Evolutionary conservation across 371 early-diverging fungal species (phyloP).

Genomic region (Dichotomocladium elegans): DNA sequence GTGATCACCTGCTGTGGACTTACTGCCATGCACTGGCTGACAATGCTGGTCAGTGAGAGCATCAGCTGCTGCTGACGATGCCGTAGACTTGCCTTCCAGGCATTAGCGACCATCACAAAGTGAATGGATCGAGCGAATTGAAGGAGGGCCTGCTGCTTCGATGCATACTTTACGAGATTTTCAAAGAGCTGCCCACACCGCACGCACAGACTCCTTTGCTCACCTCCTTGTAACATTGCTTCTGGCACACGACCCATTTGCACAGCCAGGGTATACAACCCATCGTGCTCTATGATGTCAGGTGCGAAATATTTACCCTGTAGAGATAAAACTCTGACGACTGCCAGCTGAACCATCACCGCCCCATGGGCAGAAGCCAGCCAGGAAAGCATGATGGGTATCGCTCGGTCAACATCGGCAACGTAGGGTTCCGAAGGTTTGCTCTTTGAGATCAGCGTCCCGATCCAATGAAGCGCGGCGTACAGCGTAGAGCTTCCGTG

Average conservation of each 20-base stretch:
- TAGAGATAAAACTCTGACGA: too few relatives aligned
- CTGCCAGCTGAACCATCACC: too few relatives aligned
- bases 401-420: background rate
- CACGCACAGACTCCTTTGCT: background rate
- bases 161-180: background rate
- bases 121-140: slow-evolving; percentile 1
- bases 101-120: background rate
- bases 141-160: background rate
- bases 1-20: background rate
- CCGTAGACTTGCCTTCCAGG: background rate
- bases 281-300: slow-evolving; percentile 3
- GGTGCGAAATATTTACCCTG: slow-evolving; percentile 6
- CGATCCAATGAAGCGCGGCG: slow-evolving; percentile 1
- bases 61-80: slow-evolving; percentile 1
- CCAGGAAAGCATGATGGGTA: background rate
- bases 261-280: slow-evolving; percentile 1
- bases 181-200: slow-evolving; percentile 2
- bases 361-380: background rate
- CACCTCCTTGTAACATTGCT: too few relatives aligned
- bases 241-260: background rate
- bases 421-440: slow-evolving; percentile 3
- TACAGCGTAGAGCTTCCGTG: background rate
- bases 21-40: background rate
- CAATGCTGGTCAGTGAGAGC: slow-evolving; percentile 8
- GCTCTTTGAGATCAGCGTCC: background rate